Evolutionary conservation across 2,329 filamentous ascomycete species (phyloP), one percentile per base, ranked within the genome.

Genomic region (Fonsecaea pugnacius): DNA sequence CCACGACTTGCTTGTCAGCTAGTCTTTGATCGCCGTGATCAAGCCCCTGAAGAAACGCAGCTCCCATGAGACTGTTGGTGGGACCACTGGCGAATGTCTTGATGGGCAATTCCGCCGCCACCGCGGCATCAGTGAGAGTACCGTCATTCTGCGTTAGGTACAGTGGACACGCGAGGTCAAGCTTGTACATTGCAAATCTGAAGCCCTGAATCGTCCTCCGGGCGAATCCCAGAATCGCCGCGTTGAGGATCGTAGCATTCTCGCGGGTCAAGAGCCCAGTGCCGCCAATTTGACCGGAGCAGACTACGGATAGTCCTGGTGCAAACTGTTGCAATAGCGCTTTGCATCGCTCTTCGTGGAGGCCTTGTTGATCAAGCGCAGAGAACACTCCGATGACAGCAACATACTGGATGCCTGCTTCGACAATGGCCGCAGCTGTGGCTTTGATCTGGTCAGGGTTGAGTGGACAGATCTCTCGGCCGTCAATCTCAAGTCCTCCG

Each of bases 71-170:
- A 61, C 83, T 86, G 71, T 89, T 89, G 0, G 87, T 88, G 2
- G 86, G 84, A 0, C 87, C 87, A 43, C 83, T 86, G 0, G 84
- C 85, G 69, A 89, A 89, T 0, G 85, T 88, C 54, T 83, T 77
- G 55, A 89, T 87, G 0, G 87, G 87, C 27, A 87, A 75, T 16
- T 79, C 76, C 0, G 84, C 80, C 1, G 86, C 86, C 59, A 79
- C 77, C 2, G 80, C 78, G 0, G 82, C 84, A 5, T 83, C 80
- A 6, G 87, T 75, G 2, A 89, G 78, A 0, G 85, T 88, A 1
- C 87, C 86, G 67, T 89, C 86, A 55, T 89, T 89, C 69, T 88
- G 83, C 0, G 86, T 87, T 43, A 89, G 78, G 65, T 86, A 89
- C 0, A 87, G 78, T 0, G 84, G 84, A 50, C 85, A 87, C 0